Conservation (phyloP, 345 rosid species). For the Citrus sp. region DNA sequence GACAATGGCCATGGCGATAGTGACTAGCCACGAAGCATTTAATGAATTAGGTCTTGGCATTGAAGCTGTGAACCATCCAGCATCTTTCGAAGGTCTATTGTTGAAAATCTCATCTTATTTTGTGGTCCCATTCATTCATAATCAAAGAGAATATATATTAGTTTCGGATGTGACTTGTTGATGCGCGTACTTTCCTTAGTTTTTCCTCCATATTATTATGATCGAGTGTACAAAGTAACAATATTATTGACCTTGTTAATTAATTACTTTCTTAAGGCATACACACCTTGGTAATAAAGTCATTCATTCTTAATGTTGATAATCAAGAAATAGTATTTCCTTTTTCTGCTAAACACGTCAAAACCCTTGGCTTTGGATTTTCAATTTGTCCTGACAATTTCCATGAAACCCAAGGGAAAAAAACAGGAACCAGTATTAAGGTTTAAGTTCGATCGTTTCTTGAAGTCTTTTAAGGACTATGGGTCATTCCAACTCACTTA, state of each 20-base stretch:
- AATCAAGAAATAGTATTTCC: conserved; percentile 10
- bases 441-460: neutral
- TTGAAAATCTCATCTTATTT: neutral
- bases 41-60: conserved; percentile 28
- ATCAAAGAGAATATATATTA: neutral
- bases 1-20: neutral
- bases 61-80: conserved; percentile 16
- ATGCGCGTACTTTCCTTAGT: neutral
- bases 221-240: neutral
- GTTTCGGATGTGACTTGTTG: conserved; percentile 5
- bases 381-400: conserved; percentile 3
- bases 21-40: conserved; percentile 6
- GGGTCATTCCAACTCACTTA: neutral
- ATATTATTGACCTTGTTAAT: neutral
- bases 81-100: neutral
- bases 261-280: conserved; percentile 5
- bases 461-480: neutral
- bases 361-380: conserved; percentile 4
- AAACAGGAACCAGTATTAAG: neutral
- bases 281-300: neutral
- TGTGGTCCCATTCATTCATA: conserved; percentile 15
- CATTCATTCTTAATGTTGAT: neutral
- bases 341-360: conserved; percentile 21
- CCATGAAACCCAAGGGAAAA: conserved; percentile 13
- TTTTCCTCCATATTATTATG: neutral